Conservation (phyloP, 1,139 yeast species). For the Suhomyces bokatorum region DNA sequence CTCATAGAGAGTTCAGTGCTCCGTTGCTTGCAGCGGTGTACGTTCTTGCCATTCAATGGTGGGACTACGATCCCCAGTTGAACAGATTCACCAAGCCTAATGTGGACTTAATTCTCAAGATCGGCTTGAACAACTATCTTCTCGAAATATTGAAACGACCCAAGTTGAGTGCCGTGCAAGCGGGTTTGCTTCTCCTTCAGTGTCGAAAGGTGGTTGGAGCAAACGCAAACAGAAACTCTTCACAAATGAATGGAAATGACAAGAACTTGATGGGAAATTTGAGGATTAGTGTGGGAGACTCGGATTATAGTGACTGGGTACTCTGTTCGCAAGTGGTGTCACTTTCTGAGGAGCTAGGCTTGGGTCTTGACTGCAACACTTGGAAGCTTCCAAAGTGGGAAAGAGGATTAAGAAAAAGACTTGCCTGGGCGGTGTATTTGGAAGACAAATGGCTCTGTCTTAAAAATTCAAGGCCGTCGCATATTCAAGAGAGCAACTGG, state of each 20-base stretch:
- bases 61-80: conserved; percentile 76
- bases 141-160: conserved; percentile 71
- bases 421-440: conserved; percentile 91
- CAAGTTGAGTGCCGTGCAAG: conserved; percentile 77
- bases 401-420: conserved; percentile 73
- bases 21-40: conserved; percentile 77
- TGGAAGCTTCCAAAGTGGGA: conserved; percentile 97
- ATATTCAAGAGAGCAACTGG: conserved; percentile 69
- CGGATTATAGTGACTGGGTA: conserved; percentile 75
- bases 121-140: conserved; percentile 61
- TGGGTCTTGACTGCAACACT: conserved; percentile 79
- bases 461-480: conserved; percentile 79
- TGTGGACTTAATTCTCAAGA: conserved; percentile 45
- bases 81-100: conserved; percentile 68
- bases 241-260: conserved; percentile 12
- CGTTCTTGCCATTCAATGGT: conserved; percentile 75
- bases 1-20: conserved; percentile 77
- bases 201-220: conserved; percentile 49
- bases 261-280: background rate
- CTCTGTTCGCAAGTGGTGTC: conserved; percentile 85
- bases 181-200: conserved; percentile 68
- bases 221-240: background rate
- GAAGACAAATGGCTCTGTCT: conserved; percentile 88
- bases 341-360: conserved; percentile 79
- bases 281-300: conserved; percentile 28